Evolutionary conservation across 345 rosid species (phyloP).

Genomic region (Balakata baccata): DNA sequence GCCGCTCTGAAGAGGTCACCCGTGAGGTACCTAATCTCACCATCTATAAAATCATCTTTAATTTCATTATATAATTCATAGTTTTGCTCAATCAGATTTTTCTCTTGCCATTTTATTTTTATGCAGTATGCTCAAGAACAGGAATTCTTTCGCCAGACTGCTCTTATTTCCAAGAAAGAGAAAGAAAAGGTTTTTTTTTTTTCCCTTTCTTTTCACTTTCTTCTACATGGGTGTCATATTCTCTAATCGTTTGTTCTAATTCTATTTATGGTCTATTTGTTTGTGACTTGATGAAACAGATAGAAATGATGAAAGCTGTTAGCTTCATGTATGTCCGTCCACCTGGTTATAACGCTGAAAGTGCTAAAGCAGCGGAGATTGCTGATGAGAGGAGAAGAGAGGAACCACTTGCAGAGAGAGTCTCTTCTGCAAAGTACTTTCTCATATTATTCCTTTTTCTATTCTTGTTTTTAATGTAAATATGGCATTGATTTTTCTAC

Average conservation of each 20-base stretch:
- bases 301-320: slow-evolving; percentile 90
- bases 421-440: slow-evolving; percentile 43
- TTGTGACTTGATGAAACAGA: slow-evolving; percentile 30
- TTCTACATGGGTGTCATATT: too few species aligned
- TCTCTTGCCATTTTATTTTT: neutral
- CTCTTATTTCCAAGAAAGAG: slow-evolving; percentile 90
- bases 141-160: slow-evolving; percentile 88
- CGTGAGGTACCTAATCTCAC: slow-evolving; percentile 56
- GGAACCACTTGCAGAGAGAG: slow-evolving; percentile 27
- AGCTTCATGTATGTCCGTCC: slow-evolving; percentile 98
- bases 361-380: slow-evolving; percentile 90
- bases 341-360: slow-evolving; percentile 89
- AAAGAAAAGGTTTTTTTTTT: slow-evolving; percentile 70
- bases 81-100: neutral
- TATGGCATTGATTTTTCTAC: neutral
- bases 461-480: neutral
- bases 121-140: slow-evolving; percentile 92
- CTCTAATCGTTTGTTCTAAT: neutral
- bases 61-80: neutral
- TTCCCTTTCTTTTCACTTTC: too few species aligned
- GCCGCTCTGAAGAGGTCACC: slow-evolving; percentile 75
- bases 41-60: neutral
- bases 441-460: neutral
- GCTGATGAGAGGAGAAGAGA: slow-evolving; percentile 47
- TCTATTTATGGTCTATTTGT: neutral